phyloP scores from a whole-genome alignment of 2,329 filamentous ascomycete species.

The Monosporascus sp. region DNA sequence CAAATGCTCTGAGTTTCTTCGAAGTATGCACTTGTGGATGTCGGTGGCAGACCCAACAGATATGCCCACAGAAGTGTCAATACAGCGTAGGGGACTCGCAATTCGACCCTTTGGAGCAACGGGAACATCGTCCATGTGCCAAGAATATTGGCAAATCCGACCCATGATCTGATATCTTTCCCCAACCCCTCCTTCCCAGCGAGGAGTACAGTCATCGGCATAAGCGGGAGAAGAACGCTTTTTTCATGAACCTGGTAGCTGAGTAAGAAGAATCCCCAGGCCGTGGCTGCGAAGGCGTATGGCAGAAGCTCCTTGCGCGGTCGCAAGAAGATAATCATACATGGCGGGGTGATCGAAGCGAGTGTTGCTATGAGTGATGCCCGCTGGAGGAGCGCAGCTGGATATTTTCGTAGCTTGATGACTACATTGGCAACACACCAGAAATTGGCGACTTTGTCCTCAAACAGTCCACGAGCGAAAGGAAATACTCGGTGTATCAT shows the following conservation, averaged over 20 bases:
- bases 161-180: conserved; percentile 76
- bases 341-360: conserved; percentile 71
- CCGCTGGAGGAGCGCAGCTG: conserved; percentile 65
- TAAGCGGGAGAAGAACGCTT: conserved; percentile 83
- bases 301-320: conserved; percentile 75
- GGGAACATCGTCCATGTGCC: conserved; percentile 94
- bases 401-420: conserved; percentile 76
- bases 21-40: conserved; percentile 64
- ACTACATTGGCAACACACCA: conserved; percentile 92
- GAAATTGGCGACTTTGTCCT: conserved; percentile 98
- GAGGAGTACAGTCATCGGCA: conserved; percentile 88
- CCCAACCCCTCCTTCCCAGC: conserved; percentile 72
- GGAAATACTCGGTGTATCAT: conserved; percentile 91
- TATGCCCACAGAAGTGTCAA: conserved; percentile 87
- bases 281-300: conserved; percentile 72
- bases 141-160: conserved; percentile 90
- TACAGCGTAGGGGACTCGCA: conserved; percentile 79
- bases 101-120: conserved; percentile 75
- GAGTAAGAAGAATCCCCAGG: conserved; percentile 97
- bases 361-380: conserved; percentile 71
- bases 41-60: conserved; percentile 79
- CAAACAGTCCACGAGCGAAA: conserved; percentile 90
- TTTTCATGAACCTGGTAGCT: conserved; percentile 99
- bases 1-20: conserved; percentile 41
- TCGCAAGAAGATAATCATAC: conserved; percentile 69